Evolutionary conservation across 1,139 yeast genomes (phyloP).

Genomic region (Debaryomyces subglobosus): DNA sequence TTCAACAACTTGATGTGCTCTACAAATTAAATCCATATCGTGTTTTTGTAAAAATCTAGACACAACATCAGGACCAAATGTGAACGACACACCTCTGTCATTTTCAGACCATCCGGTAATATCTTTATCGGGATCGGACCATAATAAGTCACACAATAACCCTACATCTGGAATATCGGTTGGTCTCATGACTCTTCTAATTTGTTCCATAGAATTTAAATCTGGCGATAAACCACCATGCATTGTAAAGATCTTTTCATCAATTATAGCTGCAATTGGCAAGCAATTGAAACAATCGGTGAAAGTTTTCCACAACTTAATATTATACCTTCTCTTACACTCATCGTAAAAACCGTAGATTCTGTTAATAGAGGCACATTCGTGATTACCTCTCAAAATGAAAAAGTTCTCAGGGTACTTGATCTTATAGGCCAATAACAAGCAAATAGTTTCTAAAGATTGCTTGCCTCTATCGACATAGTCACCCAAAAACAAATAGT

Average conservation of each 20-base stretch:
- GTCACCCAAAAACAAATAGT: conserved; percentile 92
- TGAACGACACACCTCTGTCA: conserved; percentile 96
- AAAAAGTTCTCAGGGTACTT: conserved; percentile 97
- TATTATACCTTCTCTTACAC: conserved; percentile 95
- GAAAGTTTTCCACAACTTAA: conserved; percentile 96
- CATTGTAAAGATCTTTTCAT: conserved; percentile 97
- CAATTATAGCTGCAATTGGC: conserved; percentile 97
- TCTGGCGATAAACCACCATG: conserved; percentile 99
- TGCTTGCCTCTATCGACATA: conserved; percentile 98
- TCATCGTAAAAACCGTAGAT: conserved; percentile 97
- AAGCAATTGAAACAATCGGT: conserved; percentile 97
- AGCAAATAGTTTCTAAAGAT: conserved; percentile 90
- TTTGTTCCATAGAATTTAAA: conserved; percentile 95
- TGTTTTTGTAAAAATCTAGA: conserved; percentile 92
- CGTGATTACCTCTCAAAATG: conserved; percentile 94
- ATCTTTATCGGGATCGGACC: conserved; percentile 99
- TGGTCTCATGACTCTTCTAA: conserved; percentile 97
- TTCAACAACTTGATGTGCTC: conserved; percentile 98
- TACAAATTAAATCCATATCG: conserved; percentile 95
- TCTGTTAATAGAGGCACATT: conserved; percentile 95
- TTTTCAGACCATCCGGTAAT: conserved; percentile 98
- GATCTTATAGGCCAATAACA: conserved; percentile 90
- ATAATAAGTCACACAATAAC: conserved; percentile 87
- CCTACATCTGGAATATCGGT: conserved; percentile 98
- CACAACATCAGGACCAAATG: conserved; percentile 97